A percentile compares a stretch with the other conserved stretches of the same genome.
These are phyloP conservation scores for Zymoseptoria pseudotritici DNA, from an alignment of 2,329 filamentous ascomycete species.

Conservation along the genomic window DNA sequence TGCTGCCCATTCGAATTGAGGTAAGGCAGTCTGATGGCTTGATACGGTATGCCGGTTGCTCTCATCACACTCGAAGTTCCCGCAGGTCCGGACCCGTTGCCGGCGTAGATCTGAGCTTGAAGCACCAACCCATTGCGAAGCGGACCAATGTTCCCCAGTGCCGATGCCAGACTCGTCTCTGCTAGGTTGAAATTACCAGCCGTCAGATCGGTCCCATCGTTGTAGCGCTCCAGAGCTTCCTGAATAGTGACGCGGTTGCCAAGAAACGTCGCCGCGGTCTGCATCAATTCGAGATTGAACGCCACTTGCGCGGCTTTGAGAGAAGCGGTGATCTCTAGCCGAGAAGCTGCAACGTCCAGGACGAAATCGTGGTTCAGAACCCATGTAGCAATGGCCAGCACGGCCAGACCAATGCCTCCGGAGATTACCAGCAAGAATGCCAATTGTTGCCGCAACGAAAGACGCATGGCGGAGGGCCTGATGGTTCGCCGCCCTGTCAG, in stretches of 20 bases:
- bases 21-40: constrained; percentile 56
- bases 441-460: constrained; percentile 83
- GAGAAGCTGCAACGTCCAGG: constrained; percentile 45
- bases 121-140: constrained; percentile 49
- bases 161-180: constrained; percentile 59
- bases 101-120: constrained; percentile 65
- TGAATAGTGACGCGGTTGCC: constrained; percentile 55
- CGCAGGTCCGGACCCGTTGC: constrained; percentile 52
- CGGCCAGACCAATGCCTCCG: constrained; percentile 64
- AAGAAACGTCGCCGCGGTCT: constrained; percentile 66
- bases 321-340: constrained; percentile 70
- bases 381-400: constrained; percentile 72
- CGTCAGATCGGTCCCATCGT: constrained; percentile 47
- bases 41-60: constrained; percentile 48
- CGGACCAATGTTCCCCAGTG: constrained; percentile 49
- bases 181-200: constrained; percentile 55
- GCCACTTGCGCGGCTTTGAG: constrained; percentile 81
- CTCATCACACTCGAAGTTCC: constrained; percentile 53
- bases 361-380: constrained; percentile 56
- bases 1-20: constrained; percentile 48
- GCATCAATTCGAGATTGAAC: constrained; percentile 69
- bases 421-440: constrained; percentile 69
- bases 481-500: neutral
- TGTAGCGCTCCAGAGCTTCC: constrained; percentile 42
- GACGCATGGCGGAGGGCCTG: constrained; percentile 52